Conservation (phyloP, 441 rosid species). For the Brassica balearica region DNA sequence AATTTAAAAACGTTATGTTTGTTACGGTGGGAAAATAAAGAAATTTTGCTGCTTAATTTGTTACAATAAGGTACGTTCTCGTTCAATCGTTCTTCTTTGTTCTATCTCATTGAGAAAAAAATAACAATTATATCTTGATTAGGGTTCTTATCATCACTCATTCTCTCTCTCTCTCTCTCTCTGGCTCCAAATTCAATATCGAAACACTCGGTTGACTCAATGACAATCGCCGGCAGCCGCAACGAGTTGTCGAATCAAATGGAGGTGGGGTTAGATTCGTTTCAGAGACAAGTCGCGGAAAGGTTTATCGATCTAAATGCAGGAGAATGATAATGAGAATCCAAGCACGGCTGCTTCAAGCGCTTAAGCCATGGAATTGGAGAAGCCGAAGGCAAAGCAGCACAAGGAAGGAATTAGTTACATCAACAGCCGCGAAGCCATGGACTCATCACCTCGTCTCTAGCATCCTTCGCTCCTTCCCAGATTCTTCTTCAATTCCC, state of each 20-base stretch:
- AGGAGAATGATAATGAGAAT: too few species aligned
- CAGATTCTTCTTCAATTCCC: slow-evolving; percentile 71
- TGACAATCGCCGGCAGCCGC: background rate
- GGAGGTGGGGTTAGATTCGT: background rate
- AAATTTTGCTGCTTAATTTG: too few species aligned
- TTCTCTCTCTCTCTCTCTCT: background rate
- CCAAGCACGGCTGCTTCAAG: background rate
- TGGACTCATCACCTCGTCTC: slow-evolving; percentile 60
- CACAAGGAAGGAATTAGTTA: background rate
- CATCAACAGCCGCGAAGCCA: slow-evolving; percentile 47
- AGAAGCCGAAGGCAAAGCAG: background rate
- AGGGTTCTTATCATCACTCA: background rate
- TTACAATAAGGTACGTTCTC: too few species aligned
- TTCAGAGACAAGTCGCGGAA: background rate
- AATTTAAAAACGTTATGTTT: too few species aligned
- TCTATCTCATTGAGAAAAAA: background rate
- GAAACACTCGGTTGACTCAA: background rate
- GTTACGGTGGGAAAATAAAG: too few species aligned
- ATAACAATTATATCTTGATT: background rate
- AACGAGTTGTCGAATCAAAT: slow-evolving; percentile 1
- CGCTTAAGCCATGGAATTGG: background rate
- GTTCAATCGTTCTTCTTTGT: background rate
- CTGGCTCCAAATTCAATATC: background rate
- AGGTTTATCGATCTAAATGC: too few species aligned
- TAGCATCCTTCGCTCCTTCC: slow-evolving; percentile 74